phyloP scores from a whole-genome alignment of 805 yeast species.

The Maudiozyma bulderi region DNA sequence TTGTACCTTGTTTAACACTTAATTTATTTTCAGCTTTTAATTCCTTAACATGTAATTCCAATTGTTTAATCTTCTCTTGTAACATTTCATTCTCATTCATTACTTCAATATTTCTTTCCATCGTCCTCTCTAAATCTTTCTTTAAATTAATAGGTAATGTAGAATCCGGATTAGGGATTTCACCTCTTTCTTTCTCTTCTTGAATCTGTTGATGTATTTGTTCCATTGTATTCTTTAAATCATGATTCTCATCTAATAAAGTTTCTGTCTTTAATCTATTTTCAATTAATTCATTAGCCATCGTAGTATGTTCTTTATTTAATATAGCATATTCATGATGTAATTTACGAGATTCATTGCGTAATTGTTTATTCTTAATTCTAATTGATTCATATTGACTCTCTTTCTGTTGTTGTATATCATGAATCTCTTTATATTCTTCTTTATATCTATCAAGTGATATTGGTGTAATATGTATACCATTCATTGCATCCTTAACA shows the following conservation, averaged over 20 bases:
- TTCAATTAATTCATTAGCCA: conserved; percentile 80
- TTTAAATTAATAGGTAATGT: conserved; percentile 34
- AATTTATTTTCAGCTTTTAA: conserved; percentile 26
- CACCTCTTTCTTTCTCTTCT: conserved; percentile 24
- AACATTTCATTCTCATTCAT: conserved; percentile 50
- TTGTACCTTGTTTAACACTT: conserved; percentile 1
- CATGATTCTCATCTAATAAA: conserved; percentile 62
- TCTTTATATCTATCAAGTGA: conserved; percentile 58
- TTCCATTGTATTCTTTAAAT: conserved; percentile 40
- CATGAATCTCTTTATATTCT: conserved; percentile 69
- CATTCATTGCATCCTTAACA: conserved; percentile 63
- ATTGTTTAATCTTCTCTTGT: conserved; percentile 41
- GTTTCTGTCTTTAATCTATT: conserved; percentile 70
- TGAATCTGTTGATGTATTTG: conserved; percentile 36
- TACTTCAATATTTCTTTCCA: conserved; percentile 55
- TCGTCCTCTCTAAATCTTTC: conserved; percentile 46
- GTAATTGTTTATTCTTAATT: conserved; percentile 58
- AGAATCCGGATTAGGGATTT: conserved; percentile 28
- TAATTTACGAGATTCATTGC: conserved; percentile 61
- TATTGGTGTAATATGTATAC: conserved; percentile 61
- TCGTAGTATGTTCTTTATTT: conserved; percentile 73
- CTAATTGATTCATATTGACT: conserved; percentile 55
- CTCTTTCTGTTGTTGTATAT: conserved; percentile 53
- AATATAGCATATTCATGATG: conserved; percentile 61
- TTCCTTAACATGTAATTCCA: conserved; percentile 35